These are phyloP conservation scores for Marasmius oreades DNA, from an alignment of 1,284 basidiomycete species.

Conservation along the genomic window DNA sequence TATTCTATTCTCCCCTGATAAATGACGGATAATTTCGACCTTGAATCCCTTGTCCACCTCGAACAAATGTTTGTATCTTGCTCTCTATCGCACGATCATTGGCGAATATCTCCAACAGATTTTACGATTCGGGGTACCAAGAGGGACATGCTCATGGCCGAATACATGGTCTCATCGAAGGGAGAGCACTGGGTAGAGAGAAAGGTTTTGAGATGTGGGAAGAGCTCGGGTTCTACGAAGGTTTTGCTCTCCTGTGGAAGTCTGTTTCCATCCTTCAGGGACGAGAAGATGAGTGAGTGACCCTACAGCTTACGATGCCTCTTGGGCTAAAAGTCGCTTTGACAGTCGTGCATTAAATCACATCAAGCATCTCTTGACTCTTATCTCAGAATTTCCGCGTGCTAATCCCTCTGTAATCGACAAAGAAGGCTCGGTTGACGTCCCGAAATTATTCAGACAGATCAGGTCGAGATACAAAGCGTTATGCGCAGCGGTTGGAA, in stretches of 20 bases:
- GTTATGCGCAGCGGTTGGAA: constrained; percentile 80
- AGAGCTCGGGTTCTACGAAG: constrained; percentile 91
- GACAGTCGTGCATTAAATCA: constrained; percentile 64
- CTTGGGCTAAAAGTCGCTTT: constrained; percentile 8
- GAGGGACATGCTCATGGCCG: constrained; percentile 83
- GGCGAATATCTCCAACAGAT: constrained; percentile 41
- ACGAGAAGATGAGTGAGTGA: constrained; percentile 44
- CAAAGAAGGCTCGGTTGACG: constrained; percentile 57
- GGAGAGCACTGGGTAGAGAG: constrained; percentile 84
- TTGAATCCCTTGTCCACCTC: constrained; percentile 64
- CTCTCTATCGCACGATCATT: neutral
- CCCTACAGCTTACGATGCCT: neutral
- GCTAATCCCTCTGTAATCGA: constrained; percentile 58
- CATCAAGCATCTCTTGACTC: constrained; percentile 63
- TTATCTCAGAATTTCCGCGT: constrained; percentile 75
- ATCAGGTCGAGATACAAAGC: constrained; percentile 88
- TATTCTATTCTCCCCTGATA: no score
- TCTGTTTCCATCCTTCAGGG: constrained; percentile 39
- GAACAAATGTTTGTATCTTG: constrained; percentile 59
- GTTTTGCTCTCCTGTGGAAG: constrained; percentile 74
- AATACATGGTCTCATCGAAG: constrained; percentile 90
- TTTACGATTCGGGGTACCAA: constrained; percentile 76
- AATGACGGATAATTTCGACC: constrained; percentile 40
- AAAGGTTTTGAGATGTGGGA: constrained; percentile 98
- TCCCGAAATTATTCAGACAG: constrained; percentile 72